Percentiles rank a stretch among this genome's conserved stretches.
These are phyloP conservation scores for Penicillium parvum DNA, from an alignment of 495 filamentous ascomycete species.

Conservation along the genomic window DNA sequence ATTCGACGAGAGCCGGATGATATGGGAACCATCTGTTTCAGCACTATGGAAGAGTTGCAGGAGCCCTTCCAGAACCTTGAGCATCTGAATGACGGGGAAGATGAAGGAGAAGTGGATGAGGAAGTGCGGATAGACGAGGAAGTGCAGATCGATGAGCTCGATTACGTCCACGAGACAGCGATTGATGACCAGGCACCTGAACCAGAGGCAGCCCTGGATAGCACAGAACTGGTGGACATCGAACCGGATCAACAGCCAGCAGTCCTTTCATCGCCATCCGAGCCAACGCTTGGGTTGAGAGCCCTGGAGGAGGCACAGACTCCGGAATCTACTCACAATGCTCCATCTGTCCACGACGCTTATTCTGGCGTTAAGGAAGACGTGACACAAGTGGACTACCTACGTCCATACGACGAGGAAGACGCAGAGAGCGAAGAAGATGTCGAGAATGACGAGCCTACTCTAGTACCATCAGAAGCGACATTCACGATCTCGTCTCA, in stretches of 20 bases:
- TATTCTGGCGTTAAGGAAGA: constrained; percentile 7
- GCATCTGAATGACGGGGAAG: background rate
- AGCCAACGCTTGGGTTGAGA: constrained; percentile 4
- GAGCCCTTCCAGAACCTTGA: constrained; percentile 5
- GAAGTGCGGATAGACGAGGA: constrained; percentile 10
- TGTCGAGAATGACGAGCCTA: constrained; percentile 20
- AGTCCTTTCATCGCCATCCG: background rate
- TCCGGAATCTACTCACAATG: too few species aligned
- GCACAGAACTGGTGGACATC: background rate
- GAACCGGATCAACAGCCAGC: background rate
- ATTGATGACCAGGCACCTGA: too few species aligned
- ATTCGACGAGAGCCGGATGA: constrained; percentile 19
- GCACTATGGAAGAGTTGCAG: constrained; percentile 21
- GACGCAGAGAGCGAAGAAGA: constrained; percentile 15
- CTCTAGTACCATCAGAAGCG: constrained; percentile 11
- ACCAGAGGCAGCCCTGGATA: too few species aligned
- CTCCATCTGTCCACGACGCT: background rate
- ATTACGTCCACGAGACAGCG: too few species aligned
- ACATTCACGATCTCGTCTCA: background rate
- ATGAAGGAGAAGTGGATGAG: constrained; percentile 1
- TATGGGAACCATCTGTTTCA: constrained; percentile 22
- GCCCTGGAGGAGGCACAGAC: constrained; percentile 3
- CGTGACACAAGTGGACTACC: background rate
- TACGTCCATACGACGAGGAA: constrained; percentile 11
- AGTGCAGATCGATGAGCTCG: background rate